Base-by-base conservation (phyloP, 2,329 filamentous ascomycete genomes). In the Chrysoporthe puriensis region DNA sequence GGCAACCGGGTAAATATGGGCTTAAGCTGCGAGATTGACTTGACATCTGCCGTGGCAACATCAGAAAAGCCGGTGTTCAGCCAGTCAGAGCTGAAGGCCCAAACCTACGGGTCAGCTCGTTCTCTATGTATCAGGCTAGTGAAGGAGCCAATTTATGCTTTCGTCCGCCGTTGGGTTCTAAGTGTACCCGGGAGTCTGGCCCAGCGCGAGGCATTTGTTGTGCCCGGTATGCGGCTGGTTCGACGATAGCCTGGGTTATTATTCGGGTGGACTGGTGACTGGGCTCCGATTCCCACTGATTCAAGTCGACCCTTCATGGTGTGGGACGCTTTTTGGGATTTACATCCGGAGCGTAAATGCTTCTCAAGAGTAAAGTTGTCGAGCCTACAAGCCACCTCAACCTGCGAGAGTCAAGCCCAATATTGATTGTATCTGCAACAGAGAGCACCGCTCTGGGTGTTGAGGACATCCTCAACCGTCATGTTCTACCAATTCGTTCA, bases 341-440 rank as follows among this genome's bases (percentile, higher is more conserved):
- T 26, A 40, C 9, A 9, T 40, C 36, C 7, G 36, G 36, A 40
- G 36, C 6, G 48, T n/a, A 57, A 21, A 0, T 34, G 11, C 9
- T 4, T 32, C 52, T 32, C 46, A 50, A 50, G 26, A n/a, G 16
- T 18, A 34, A 32, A 56, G 2, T 18, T 34, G 13, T 36, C 1
- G 34, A 36, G 26, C 26, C 26, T 26, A 40, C n/a, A 58, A 21
- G 26, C 26, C 21, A 16, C 50, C 21, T 21, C 14, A 54, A 32
- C 13, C 4, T 34, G 32, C 16, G 16, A 16, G 34, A 40, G 16
- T 6, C 16, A 57, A 14, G 18, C 14, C 32, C 32, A 61, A 36
- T 57, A 67, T 40, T 64, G 57, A 56, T 68, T 62, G 6, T 68
- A 64, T 6, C 48, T 44, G 14, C 62, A 68, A 21, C 66, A 68